Evolutionary conservation across 2,329 filamentous ascomycete species (phyloP), one percentile per base, ranked within the genome.

Genomic region (Xylaria sp.): DNA sequence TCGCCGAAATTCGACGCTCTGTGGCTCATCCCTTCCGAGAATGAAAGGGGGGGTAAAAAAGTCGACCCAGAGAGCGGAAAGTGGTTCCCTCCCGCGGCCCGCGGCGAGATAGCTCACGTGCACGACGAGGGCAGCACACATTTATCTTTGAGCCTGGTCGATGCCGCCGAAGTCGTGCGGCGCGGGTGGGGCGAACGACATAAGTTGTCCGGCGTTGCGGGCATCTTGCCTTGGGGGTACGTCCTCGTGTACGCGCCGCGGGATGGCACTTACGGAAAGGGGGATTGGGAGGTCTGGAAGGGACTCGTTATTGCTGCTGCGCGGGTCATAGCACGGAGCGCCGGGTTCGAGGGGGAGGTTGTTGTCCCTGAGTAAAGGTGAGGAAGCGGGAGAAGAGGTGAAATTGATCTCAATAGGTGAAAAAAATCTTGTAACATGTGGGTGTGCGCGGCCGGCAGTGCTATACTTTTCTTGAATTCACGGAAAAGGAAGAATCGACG

Each of bases 101-200:
- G 52, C 7, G 77, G 77, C 8, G 82, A 83, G 73, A 75, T 79
- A 13, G 73, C 73, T 5, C 82, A 83, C 66, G 74, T 79, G 25
- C 81, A 83, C 65, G 64, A 64, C 12, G 81, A 83, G 66, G 78
- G 79, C 9, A 81, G 80, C 70, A 69, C 78, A 30, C 82, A 83
- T 69, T 58, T 81, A 20, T 75, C 76, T 4, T 72, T 83, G 34
- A 79, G 79, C 62, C 75, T 81, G 5, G 73, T 70, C 1, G 82
- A 83, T 60, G 81, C 80, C 2, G 76, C 76, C 55, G 70, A 72
- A 48, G 76, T 76, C 2, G 77, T 82, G 53, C 72, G 63, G 4
- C 74, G 71, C 48, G 80, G 81, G 0, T 83, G 82, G 81, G 81
- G 76, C 20, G 78, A 82, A 74, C 72, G 81, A 4, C 81, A 83